Evolutionary conservation across 139 green algal genomes (phyloP).

Genomic region (Chlorella sp.): DNA sequence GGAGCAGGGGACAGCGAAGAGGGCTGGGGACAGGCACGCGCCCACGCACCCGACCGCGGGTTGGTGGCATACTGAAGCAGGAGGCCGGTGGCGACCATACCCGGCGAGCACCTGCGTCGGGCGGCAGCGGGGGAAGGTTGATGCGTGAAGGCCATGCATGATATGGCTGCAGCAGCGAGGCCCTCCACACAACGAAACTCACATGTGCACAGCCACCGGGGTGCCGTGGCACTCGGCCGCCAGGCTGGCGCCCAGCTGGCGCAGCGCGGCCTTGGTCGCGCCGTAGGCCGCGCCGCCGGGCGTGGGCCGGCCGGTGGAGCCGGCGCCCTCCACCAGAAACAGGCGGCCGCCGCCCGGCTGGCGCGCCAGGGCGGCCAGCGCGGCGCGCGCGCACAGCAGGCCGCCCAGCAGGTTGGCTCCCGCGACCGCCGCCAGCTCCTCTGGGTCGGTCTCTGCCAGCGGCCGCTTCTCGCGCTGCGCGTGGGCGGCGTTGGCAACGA

Average conservation of each 20-base stretch:
- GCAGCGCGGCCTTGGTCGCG: constrained; percentile 35
- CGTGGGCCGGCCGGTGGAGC: constrained; percentile 35
- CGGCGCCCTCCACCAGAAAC: constrained; percentile 48
- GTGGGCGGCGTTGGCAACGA: constrained; percentile 39
- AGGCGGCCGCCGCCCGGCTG: constrained; percentile 44
- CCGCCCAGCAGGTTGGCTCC: constrained; percentile 41
- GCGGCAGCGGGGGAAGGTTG: too few species aligned
- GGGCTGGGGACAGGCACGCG: too few species aligned
- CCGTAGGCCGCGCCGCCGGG: constrained; percentile 43
- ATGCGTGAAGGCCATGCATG: too few species aligned
- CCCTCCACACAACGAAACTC: too few species aligned
- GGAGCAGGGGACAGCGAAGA: too few species aligned
- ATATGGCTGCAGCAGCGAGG: too few species aligned
- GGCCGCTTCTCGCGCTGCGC: constrained; percentile 13
- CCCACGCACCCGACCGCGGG: constrained; percentile 11
- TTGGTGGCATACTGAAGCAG: constrained; percentile 31
- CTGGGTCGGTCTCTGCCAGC: constrained; percentile 14
- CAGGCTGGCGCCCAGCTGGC: constrained; percentile 41
- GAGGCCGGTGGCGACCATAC: constrained; percentile 58
- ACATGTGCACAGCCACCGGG: constrained; percentile 39
- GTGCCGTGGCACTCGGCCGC: constrained; percentile 29
- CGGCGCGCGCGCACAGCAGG: constrained; percentile 26
- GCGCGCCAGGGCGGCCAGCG: constrained; percentile 19
- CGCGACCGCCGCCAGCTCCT: constrained; percentile 30
- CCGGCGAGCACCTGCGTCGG: constrained; percentile 21